Percentiles rank a stretch among this genome's conserved stretches.
Evolutionary conservation across 2,329 filamentous ascomycete genomes (phyloP).

Genomic region (Drechmeria coniospora): DNA sequence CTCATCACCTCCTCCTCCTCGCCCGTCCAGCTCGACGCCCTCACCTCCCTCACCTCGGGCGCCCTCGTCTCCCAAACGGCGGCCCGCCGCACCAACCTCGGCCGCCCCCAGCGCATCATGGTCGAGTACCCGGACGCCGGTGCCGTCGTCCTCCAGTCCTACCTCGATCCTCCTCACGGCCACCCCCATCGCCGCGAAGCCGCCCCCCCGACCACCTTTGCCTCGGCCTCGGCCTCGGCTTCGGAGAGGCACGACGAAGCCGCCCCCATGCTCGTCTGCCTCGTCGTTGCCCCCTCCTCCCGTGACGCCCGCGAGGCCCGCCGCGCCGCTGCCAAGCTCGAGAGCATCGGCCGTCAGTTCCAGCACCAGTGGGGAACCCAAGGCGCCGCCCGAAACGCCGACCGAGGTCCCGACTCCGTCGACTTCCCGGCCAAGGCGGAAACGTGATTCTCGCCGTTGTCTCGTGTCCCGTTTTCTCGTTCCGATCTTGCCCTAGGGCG

Average conservation of each 20-base stretch:
- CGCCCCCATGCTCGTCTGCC: slow-evolving; percentile 36
- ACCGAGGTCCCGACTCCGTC: slow-evolving; percentile 12
- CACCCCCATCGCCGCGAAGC: background rate
- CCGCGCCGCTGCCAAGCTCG: slow-evolving; percentile 34
- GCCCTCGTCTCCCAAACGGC: slow-evolving; percentile 38
- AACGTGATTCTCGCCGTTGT: slow-evolving; percentile 2
- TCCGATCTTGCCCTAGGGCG: too few relatives aligned
- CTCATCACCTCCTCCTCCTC: slow-evolving; percentile 38
- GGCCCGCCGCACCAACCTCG: slow-evolving; percentile 35
- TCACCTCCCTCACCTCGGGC: slow-evolving; percentile 35
- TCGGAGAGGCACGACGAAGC: slow-evolving; percentile 13
- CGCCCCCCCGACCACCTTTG: slow-evolving; percentile 1
- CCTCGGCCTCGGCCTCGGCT: slow-evolving; percentile 7
- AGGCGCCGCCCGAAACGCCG: slow-evolving; percentile 10
- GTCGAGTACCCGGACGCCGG: slow-evolving; percentile 35
- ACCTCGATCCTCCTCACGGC: slow-evolving; percentile 20
- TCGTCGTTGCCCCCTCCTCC: slow-evolving; percentile 35
- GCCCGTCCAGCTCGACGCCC: slow-evolving; percentile 28
- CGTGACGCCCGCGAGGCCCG: slow-evolving; percentile 35
- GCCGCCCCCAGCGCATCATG: slow-evolving; percentile 39
- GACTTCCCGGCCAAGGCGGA: too few relatives aligned
- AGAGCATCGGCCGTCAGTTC: slow-evolving; percentile 37
- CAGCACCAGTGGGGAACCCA: slow-evolving; percentile 34
- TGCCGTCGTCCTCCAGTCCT: slow-evolving; percentile 28
- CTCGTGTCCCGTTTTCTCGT: slow-evolving; percentile 7